These are phyloP conservation scores for Dendrobium catenatum DNA, from an alignment of 106 monocot genomes.

Conservation along the genomic window DNA sequence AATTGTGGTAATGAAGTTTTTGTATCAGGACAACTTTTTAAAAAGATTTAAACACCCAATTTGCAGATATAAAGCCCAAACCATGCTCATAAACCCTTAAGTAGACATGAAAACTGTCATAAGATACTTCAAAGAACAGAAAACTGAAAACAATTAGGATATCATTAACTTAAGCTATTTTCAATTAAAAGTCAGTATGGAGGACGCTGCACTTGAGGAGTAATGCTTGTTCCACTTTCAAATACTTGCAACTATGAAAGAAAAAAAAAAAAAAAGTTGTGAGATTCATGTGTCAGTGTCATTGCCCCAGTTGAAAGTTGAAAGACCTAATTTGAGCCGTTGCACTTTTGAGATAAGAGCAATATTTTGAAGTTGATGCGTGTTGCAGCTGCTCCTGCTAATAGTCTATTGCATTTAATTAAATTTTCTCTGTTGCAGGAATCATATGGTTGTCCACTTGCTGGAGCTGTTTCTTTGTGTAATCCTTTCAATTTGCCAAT, in stretches of 20 bases:
- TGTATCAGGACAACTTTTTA: background rate
- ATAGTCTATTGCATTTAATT: background rate
- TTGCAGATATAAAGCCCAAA: background rate
- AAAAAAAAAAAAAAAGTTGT: background rate
- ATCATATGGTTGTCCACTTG: conserved; percentile 62
- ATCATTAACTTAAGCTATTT: background rate
- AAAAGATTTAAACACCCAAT: background rate
- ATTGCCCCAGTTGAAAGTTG: background rate
- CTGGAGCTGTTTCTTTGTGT: conserved; percentile 88
- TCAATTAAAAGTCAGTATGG: background rate
- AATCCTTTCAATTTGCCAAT: conserved; percentile 92
- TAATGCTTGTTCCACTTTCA: background rate
- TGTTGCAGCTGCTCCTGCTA: background rate
- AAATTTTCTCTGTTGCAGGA: conserved; percentile 44
- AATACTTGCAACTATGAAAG: background rate
- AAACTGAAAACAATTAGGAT: background rate
- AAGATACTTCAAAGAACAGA: background rate
- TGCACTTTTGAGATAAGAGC: background rate
- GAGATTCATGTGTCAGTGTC: background rate
- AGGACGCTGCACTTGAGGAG: background rate
- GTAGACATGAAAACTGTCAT: background rate
- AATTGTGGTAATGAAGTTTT: background rate
- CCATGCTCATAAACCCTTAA: background rate
- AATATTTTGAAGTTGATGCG: background rate
- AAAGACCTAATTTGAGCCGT: background rate